A percentile compares a stretch with the other conserved stretches of the same genome.
Evolutionary conservation across 2,329 filamentous ascomycete species (phyloP).

Genomic region (Ilyonectria robusta): DNA sequence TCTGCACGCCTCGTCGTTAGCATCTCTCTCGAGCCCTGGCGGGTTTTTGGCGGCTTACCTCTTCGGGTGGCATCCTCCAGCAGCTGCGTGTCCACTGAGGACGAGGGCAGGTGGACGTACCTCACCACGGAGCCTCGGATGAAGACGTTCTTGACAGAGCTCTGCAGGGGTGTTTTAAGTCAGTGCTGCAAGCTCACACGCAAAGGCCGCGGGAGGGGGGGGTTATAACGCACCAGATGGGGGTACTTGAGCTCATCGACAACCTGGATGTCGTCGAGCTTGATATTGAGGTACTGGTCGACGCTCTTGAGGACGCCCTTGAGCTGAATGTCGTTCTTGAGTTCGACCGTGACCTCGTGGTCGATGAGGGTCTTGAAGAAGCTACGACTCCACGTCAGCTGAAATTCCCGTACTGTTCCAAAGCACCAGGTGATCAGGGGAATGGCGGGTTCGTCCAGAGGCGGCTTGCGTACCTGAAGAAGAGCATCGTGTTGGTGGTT

Average conservation of each 20-base stretch:
- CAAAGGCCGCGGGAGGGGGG: background rate
- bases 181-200: background rate
- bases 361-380: constrained; percentile 99
- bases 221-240: constrained; percentile 77
- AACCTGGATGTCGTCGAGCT: constrained; percentile 94
- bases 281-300: constrained; percentile 99
- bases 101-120: constrained; percentile 89
- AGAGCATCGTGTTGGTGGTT: constrained; percentile 56
- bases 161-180: constrained; percentile 55
- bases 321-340: constrained; percentile 99
- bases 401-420: background rate
- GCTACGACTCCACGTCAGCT: constrained; percentile 60
- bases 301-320: constrained; percentile 96
- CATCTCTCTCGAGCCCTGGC: background rate
- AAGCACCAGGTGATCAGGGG: background rate
- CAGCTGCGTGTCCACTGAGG: constrained; percentile 86
- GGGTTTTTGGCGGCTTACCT: constrained; percentile 66
- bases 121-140: constrained; percentile 93
- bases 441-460: background rate
- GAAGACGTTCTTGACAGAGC: constrained; percentile 94
- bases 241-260: constrained; percentile 96
- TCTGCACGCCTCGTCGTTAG: constrained; percentile 55
- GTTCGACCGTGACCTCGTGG: constrained; percentile 96
- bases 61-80: constrained; percentile 92
- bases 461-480: constrained; percentile 57